Evolutionary conservation across 129 eudicot species (phyloP), one percentile per base, ranked within the genome.

Genomic region (Solidago caesia): DNA sequence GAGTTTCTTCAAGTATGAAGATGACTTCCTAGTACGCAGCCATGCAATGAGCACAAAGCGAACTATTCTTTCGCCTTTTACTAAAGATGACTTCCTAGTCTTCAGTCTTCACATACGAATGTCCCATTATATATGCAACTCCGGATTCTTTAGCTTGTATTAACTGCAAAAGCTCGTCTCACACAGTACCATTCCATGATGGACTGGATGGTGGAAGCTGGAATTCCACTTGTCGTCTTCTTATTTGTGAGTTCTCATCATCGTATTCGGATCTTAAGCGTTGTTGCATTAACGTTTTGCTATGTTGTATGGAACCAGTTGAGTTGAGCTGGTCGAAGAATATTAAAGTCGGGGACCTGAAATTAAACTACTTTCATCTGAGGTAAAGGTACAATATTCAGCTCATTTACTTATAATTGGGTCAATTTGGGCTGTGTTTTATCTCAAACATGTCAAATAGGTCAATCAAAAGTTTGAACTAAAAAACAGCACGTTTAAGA

Each of bases 121-220:
- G 96, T 5, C 98, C 98, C 89, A 92, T 84, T 72, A 92, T 92
- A 78, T 92, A 92, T 3, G 98, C 98, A 72, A 92, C 96, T 25
- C 98, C 98, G 0, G 98, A 96, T 72, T 92, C 98, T 78, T 92
- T 89, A 7, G 98, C 98, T 67, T 81, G 89, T 58, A 92, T 81
- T 80, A 92, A 74, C 72, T 92, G 96, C 79, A 78, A 46, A 46
- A 92, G 92, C 78, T 92, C 98, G 0, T 86, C 96, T 78, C 82
- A 74, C n/a, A 90, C 98, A 0, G 72, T 77, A 1, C 84, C 78
- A 63, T 90, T 90, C 85, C 85, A 86, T 8, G 75, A 82, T 0
- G 96, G 96, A 65, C 67, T 82, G 2, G 73, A 25, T 44, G 81
- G 77, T 47, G 89, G 89, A 64, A 93, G 27, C 68, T 85, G 92